Base-by-base conservation (phyloP, 257 asterid genomes). In the Nicotiana knightiana region DNA sequence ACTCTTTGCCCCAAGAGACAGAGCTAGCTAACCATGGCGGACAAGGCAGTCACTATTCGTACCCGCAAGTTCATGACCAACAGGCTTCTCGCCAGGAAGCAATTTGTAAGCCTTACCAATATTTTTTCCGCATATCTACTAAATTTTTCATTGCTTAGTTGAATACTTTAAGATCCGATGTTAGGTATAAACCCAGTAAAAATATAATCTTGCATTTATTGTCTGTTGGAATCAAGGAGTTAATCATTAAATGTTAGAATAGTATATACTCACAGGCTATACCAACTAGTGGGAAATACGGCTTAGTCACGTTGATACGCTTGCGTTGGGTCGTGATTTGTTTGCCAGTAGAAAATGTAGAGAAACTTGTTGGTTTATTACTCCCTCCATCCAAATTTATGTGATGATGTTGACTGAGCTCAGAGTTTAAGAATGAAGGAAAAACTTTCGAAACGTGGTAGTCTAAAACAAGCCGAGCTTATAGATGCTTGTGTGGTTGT, bases 41-140 rank as follows among this genome's bases (percentile, higher is more conserved):
- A 82, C 75, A 82, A 82, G 79, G 81, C 80, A 24, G 84, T 82
- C 37, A 82, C 84, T 37, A 82, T 82, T 21, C 81, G 81, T 26
- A 82, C 84, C 33, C 84, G 84, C 13, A 82, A 82, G 84, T 82
- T 82, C 84, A 82, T 82, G 84, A 82, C 84, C 51, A 82, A 82
- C 67, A 75, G 85, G 2, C 85, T 75, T 76, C 85, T 82, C 66
- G 26, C 81, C 61, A 62, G 85, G 66, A 82, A 82, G 67, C 85
- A 82, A 76, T 82, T 82, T 28, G 82, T 76, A 82, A 71, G 81
- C 3, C 21, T 48, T 67, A 15, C 13, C 18, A 11, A 39, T 46
- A 2, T 21, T 43, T 68, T 70, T 21, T 2, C 1, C 17, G 77
- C 12, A 37, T 37, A n/a, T 68, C 18, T 68, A 37, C 9, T 10